Evolutionary conservation across 345 rosid genomes (phyloP).

Genomic region (Aurinia saxatilis): DNA sequence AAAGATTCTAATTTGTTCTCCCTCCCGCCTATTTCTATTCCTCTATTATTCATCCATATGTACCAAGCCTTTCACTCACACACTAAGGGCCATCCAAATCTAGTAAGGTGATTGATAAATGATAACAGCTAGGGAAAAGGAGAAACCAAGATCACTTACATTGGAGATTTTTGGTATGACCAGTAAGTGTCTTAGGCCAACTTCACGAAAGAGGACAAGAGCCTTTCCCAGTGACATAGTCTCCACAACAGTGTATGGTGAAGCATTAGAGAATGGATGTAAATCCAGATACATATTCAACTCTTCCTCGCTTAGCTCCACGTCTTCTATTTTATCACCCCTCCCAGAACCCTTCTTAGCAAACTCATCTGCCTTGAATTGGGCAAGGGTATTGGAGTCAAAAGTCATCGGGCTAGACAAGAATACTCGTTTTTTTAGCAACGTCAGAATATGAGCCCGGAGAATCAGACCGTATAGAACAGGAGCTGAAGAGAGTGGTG

Average conservation of each 20-base stretch:
- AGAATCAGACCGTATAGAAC: slow-evolving; percentile 71
- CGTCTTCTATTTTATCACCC: slow-evolving; percentile 52
- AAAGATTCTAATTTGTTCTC: neutral
- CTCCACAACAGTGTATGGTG: slow-evolving; percentile 91
- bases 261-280: slow-evolving; percentile 82
- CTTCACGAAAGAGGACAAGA: slow-evolving; percentile 68
- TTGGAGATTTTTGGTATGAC: slow-evolving; percentile 66
- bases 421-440: slow-evolving; percentile 66
- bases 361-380: slow-evolving; percentile 56
- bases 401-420: slow-evolving; percentile 36
- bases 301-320: slow-evolving; percentile 65
- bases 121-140: neutral
- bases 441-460: slow-evolving; percentile 64
- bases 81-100: neutral
- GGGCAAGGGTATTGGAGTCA: slow-evolving; percentile 31
- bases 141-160: slow-evolving; percentile 41
- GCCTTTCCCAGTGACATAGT: slow-evolving; percentile 94
- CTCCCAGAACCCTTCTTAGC: slow-evolving; percentile 75
- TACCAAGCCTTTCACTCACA: neutral
- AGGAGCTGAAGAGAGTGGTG: slow-evolving; percentile 40
- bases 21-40: neutral
- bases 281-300: slow-evolving; percentile 84
- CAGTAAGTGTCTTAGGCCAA: slow-evolving; percentile 80
- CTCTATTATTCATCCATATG: neutral
- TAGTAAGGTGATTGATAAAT: neutral